Percentiles rank a stretch among this genome's conserved stretches.
Conservation (phyloP, 1,139 yeast genomes). For the Kodamaea arcana region DNA sequence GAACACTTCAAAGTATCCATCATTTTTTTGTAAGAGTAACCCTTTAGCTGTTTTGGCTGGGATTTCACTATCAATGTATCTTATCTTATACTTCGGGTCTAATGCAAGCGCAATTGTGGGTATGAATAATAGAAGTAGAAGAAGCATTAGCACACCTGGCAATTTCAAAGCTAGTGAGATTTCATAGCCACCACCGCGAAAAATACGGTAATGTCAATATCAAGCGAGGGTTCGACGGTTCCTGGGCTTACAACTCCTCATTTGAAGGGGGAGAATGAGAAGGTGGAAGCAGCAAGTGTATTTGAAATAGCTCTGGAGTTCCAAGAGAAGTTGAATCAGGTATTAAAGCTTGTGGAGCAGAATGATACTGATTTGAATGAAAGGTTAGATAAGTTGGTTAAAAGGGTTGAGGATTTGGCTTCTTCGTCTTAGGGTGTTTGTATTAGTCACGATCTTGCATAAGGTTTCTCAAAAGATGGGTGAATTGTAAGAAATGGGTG, state of each 20-base stretch:
- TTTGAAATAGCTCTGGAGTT: slow-evolving; percentile 52
- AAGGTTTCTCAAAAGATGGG: too few relatives aligned
- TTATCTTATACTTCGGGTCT: slow-evolving; percentile 9
- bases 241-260: slow-evolving; percentile 13
- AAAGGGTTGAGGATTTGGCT: slow-evolving; percentile 18
- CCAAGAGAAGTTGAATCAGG: slow-evolving; percentile 35
- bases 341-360: slow-evolving; percentile 24
- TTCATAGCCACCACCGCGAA: too few relatives aligned
- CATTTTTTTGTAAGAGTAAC: slow-evolving; percentile 1
- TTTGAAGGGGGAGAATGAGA: slow-evolving; percentile 7
- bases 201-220: slow-evolving; percentile 5
- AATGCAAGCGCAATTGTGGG: too few relatives aligned
- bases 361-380: slow-evolving; percentile 28
- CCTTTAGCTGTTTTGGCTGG: slow-evolving; percentile 10
- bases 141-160: too few relatives aligned
- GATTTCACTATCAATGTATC: slow-evolving; percentile 8
- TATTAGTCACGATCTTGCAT: too few relatives aligned
- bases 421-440: too few relatives aligned
- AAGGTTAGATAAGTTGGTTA: slow-evolving; percentile 24
- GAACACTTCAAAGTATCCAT: slow-evolving; percentile 11
- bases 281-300: slow-evolving; percentile 30
- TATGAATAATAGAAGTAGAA: too few relatives aligned
- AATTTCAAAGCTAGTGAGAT: too few relatives aligned
- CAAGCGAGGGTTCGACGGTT: slow-evolving; percentile 7
- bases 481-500: too few relatives aligned